Evolutionary conservation across 2,329 filamentous ascomycete genomes (phyloP).

Genomic region (Fusarium sp.): DNA sequence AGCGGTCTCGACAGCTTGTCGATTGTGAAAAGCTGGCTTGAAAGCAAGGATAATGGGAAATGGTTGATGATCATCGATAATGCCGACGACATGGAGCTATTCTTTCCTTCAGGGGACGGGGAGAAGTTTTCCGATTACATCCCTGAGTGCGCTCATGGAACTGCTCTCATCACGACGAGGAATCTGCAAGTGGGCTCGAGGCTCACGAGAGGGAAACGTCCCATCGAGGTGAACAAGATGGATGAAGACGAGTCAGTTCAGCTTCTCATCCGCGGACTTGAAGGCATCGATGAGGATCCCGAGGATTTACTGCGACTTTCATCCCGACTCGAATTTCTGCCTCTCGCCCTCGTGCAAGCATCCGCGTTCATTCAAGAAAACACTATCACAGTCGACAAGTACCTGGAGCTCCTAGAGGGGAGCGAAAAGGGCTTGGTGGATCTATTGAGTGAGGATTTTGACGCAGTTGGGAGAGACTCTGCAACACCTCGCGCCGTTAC

Average conservation of each 20-base stretch:
- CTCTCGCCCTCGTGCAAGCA: constrained; percentile 49
- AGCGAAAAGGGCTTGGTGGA: constrained; percentile 18
- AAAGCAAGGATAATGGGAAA: neutral
- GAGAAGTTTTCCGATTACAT: constrained; percentile 11
- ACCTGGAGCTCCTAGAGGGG: constrained; percentile 42
- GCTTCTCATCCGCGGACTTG: constrained; percentile 37
- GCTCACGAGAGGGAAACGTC: constrained; percentile 33
- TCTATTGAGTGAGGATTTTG: constrained; percentile 46
- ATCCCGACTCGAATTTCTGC: constrained; percentile 43
- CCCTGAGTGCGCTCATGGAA: constrained; percentile 45
- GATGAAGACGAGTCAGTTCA: constrained; percentile 34
- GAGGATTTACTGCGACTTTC: constrained; percentile 30
- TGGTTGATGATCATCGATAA: constrained; percentile 39
- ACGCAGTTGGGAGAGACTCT: constrained; percentile 43
- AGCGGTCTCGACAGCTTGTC: constrained; percentile 30
- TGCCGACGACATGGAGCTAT: constrained; percentile 33
- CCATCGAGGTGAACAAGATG: constrained; percentile 45
- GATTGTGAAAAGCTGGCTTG: constrained; percentile 47
- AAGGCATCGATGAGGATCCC: neutral
- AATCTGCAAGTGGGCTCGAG: constrained; percentile 45
- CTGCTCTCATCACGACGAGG: constrained; percentile 48
- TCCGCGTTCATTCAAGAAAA: constrained; percentile 49
- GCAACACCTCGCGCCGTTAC: constrained; percentile 42
- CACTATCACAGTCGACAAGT: constrained; percentile 33
- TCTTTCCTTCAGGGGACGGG: neutral